Evolutionary conservation across 257 asterid genomes (phyloP), one percentile per base, ranked within the genome.

Genomic region (Cynanchum wilfordii): DNA sequence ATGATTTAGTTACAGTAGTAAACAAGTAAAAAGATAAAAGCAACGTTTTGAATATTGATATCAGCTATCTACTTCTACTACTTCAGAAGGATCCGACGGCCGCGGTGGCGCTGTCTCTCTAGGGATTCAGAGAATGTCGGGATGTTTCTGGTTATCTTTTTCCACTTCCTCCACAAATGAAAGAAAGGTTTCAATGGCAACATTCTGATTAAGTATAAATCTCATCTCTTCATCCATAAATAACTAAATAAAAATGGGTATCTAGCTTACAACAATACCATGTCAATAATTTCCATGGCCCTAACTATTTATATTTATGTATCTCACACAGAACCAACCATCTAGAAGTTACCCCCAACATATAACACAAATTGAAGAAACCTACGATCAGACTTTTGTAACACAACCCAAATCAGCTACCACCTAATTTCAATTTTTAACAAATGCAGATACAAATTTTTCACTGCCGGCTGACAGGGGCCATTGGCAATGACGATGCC

Each of bases 401-500:
- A 63, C 68, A 60, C 66, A 13, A 60, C 8, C 3, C 29, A 10
- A 67, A 68, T 19, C 36, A 47, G 40, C 54, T 68, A 30, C 72
- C 25, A 24, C 7, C 77, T 57, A 62, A 50, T 25, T 30, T 1
- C 1, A 30, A 30, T 30, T 30, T 30, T 64, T 25, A 56, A 55
- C 56, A 36, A 38, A 38, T 38, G 67, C 66, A 15, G 47, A 9
- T 63, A 45, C 67, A 58, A 16, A 16, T 15, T 86, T 15, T 86
- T 88, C 47, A 87, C 81, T 80, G 91, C 25, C 85, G 89, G 73
- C 80, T 78, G 81, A 80, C 76, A 0, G 93, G 97, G 64, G 93
- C 88, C 92, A 83, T 85, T 8, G 95, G 87, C 82, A 90, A 54
- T 50, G 95, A 80, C 8, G 97, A 74, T 2, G 87, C 74, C 79